Conservation (phyloP, 2,329 filamentous ascomycete genomes). For the Ophiocordyceps camponoti-leonardi region DNA sequence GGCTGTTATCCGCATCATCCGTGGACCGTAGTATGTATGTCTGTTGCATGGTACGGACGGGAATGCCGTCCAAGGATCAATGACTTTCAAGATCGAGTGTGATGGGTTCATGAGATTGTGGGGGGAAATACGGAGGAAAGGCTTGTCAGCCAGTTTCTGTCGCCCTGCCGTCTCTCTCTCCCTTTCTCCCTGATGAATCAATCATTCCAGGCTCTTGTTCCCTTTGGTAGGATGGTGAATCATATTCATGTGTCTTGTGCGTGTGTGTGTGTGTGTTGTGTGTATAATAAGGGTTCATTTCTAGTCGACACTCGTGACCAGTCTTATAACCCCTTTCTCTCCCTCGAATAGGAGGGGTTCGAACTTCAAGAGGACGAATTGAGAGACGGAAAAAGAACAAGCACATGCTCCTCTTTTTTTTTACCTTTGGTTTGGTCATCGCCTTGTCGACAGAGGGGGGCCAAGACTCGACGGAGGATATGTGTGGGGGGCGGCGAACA, state of each 20-base stretch:
- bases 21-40: background rate
- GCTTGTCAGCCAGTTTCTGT: background rate
- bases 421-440: slow-evolving; percentile 32
- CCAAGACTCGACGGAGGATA: slow-evolving; percentile 8
- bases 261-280: too few relatives aligned
- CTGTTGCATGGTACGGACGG: background rate
- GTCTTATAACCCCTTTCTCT: background rate
- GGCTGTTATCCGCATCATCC: background rate
- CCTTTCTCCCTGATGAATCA: background rate
- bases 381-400: background rate
- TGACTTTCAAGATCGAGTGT: too few relatives aligned
- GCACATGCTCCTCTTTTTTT: background rate
- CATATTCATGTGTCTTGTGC: too few relatives aligned
- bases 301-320: background rate
- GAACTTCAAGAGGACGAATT: background rate
- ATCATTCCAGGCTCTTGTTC: background rate
- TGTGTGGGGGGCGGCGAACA: slow-evolving; percentile 6
- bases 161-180: background rate
- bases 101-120: too few relatives aligned
- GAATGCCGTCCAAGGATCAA: too few relatives aligned
- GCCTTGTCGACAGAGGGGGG: slow-evolving; percentile 4
- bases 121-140: background rate
- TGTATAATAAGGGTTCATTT: too few relatives aligned
- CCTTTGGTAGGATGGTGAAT: background rate
- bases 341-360: background rate